A percentile compares a stretch with the other conserved stretches of the same genome.
These are phyloP conservation scores for Fusarium sterilihyphosum DNA, from an alignment of 2,329 filamentous ascomycete genomes.

Conservation along the genomic window DNA sequence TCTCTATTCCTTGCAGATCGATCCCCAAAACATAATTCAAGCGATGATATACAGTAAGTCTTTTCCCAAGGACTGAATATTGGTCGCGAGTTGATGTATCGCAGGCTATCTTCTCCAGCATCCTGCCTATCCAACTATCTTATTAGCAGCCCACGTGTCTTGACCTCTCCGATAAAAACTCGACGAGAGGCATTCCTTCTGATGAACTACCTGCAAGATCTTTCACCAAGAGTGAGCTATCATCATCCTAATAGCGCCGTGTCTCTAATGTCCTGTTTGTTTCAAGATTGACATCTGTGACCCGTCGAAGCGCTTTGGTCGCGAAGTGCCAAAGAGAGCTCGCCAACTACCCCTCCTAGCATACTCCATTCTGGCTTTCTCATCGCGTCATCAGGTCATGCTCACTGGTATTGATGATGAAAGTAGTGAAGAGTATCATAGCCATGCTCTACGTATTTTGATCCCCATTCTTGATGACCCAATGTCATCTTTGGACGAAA, in stretches of 20 bases:
- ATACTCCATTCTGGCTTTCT: constrained; percentile 42
- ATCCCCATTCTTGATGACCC: constrained; percentile 50
- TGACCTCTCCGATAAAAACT: background rate
- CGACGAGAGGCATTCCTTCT: background rate
- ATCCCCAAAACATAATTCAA: background rate
- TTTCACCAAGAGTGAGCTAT: background rate
- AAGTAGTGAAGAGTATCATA: constrained; percentile 53
- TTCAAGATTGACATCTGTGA: constrained; percentile 55
- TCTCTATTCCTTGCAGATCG: background rate
- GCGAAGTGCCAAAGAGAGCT: constrained; percentile 53
- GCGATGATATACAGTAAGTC: background rate
- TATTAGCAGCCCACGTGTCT: background rate
- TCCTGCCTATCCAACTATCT: background rate
- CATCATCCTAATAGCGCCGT: rapidly evolving
- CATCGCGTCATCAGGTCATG: constrained; percentile 36
- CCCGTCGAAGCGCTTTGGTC: constrained; percentile 51
- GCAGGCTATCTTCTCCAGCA: background rate
- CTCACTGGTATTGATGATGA: constrained; percentile 36
- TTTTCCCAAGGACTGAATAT: rapidly evolving
- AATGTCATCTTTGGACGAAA: constrained; percentile 48
- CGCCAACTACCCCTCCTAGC: constrained; percentile 51
- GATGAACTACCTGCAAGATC: background rate
- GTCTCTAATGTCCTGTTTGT: background rate
- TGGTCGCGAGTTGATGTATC: rapidly evolving
- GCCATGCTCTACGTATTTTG: constrained; percentile 52